Conservation (phyloP, 768 basidiomycete species). For the Dacryopinax primogenitus region DNA sequence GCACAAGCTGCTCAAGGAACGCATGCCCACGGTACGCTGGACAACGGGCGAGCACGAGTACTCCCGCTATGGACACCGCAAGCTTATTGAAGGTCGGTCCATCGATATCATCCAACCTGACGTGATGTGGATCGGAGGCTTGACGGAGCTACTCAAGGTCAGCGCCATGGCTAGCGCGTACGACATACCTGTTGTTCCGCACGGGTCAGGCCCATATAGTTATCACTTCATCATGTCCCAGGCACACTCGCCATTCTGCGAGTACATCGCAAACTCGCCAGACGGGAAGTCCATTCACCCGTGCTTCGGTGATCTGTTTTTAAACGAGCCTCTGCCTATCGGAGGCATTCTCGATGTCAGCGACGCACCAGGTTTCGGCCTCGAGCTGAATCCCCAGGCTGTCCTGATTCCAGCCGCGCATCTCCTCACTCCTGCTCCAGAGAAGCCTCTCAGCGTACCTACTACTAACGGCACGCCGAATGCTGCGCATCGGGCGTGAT, state of each 20-base stretch:
- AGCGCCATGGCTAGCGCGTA: constrained; percentile 33
- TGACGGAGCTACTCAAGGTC: constrained; percentile 24
- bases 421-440: not conserved
- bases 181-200: constrained; percentile 38
- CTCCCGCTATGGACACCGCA: constrained; percentile 25
- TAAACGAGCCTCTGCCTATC: constrained; percentile 31
- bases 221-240: constrained; percentile 37
- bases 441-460: not conserved
- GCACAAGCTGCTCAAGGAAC: constrained; percentile 26
- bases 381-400: constrained; percentile 31
- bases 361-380: constrained; percentile 31
- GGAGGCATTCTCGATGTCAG: constrained; percentile 29
- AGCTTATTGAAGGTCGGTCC: constrained; percentile 29
- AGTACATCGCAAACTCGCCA: constrained; percentile 30
- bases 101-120: constrained; percentile 32
- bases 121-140: constrained; percentile 27
- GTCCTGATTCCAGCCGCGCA: constrained; percentile 17
- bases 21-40: constrained; percentile 27
- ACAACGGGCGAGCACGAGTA: constrained; percentile 34
- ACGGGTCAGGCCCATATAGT: constrained; percentile 37
- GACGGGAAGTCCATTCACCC: constrained; percentile 33
- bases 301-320: constrained; percentile 34
- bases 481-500: not conserved
- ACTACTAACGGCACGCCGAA: not conserved
- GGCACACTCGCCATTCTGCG: constrained; percentile 27